These are phyloP conservation scores for Kodamaea ohmeri DNA, from an alignment of 1,139 yeast genomes.

Conservation along the genomic window DNA sequence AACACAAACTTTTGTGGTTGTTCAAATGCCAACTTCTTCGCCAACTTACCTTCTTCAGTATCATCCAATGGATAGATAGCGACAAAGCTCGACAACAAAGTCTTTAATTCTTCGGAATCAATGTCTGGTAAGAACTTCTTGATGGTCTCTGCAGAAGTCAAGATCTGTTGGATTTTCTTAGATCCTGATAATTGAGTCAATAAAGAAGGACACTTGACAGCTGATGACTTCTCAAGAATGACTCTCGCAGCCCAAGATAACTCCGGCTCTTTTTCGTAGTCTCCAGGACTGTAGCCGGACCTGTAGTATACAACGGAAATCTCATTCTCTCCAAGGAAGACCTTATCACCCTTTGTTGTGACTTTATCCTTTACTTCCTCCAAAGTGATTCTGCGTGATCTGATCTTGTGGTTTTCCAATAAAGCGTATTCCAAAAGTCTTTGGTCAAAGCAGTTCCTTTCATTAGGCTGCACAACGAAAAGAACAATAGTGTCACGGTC, in stretches of 20 bases:
- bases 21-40: slow-evolving; percentile 66
- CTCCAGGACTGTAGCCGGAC: slow-evolving; percentile 82
- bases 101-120: slow-evolving; percentile 23
- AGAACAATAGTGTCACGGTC: slow-evolving; percentile 53
- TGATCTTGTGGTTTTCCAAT: slow-evolving; percentile 52
- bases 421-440: slow-evolving; percentile 75
- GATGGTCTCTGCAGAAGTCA: slow-evolving; percentile 56
- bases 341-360: slow-evolving; percentile 32
- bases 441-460: slow-evolving; percentile 89
- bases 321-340: slow-evolving; percentile 55
- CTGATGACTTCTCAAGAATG: slow-evolving; percentile 65
- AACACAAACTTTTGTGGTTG: slow-evolving; percentile 71
- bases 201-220: slow-evolving; percentile 89
- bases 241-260: slow-evolving; percentile 77
- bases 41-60: slow-evolving; percentile 58
- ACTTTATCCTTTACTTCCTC: slow-evolving; percentile 53
- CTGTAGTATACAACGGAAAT: slow-evolving; percentile 87
- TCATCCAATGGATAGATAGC: slow-evolving; percentile 82
- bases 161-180: slow-evolving; percentile 86
- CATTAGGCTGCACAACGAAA: slow-evolving; percentile 80
- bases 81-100: slow-evolving; percentile 67
- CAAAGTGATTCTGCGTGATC: slow-evolving; percentile 64
- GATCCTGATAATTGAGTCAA: slow-evolving; percentile 90
- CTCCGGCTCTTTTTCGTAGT: slow-evolving; percentile 51
- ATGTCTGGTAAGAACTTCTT: slow-evolving; percentile 42